Base-by-base conservation (phyloP, 176 grass and related monocot species). In the Oryza coarctata region DNA sequence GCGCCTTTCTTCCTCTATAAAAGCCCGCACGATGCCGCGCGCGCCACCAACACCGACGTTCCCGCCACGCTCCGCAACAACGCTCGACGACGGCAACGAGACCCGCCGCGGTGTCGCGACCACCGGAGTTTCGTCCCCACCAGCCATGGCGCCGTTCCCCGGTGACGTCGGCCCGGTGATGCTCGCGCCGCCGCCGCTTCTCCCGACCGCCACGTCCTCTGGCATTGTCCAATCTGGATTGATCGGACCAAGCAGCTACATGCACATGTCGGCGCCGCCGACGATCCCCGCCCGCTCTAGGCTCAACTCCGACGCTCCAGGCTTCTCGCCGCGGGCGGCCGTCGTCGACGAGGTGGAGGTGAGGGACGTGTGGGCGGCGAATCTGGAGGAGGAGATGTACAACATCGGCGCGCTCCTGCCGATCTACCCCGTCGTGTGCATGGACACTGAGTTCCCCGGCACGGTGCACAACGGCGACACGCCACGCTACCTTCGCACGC, bases 371-470 rank as follows among this genome's bases (percentile, higher is more conserved):
- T 89, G 87, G 82, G 27, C 58, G 0, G 15, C 0, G 23, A 89
- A 89, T 77, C 65, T 89, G 3, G 8, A 32, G 13, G 1, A 43
- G 3, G 87, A 89, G 77, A 29, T 85, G 12, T 0, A 23, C 29
- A 28, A 6, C 9, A 63, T 89, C 40, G 7, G 9, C 4, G 18
- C 40, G 9, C 12, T 71, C 17, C 41, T 89, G 40, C 65, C 52
- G 25, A 57, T 6, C 52, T 86, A 76, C 82, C 77, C 82, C 31
- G 45, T 60, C 26, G 77, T 85, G 65, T 33, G 9, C 77, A 62
- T 89, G 7, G 82, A 89, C 82, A 89, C 87, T 2, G 82, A 85
- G 77, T 89, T 89, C 65, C 82, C 72, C 6, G 82, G 87, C 65
- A 26, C 55, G 9, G 82, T 89, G 20, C 43, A 77, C 77, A 82